Evolutionary conservation across 1,284 basidiomycete genomes (phyloP), one percentile per base, ranked within the genome.

Genomic region (Rhizoctonia solani): DNA sequence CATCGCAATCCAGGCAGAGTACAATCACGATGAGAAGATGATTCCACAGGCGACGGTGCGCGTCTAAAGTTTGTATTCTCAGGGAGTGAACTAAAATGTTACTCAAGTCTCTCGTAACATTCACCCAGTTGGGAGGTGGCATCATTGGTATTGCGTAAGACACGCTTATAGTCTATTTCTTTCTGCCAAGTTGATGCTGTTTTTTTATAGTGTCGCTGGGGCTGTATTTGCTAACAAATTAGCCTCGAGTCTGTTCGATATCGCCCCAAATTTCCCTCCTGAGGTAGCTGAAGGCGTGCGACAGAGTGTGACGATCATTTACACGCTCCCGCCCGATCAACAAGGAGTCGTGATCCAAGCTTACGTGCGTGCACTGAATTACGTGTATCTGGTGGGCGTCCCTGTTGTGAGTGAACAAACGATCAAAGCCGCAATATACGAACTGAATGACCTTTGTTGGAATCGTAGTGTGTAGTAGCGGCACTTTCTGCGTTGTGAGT

Each of bases 1-100:
- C 46, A 75, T 81, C 23, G 76, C 79, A 11, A 75, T 80, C 2
- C 79, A 81, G 70, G 79, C 79, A 1, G 79, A 81, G 59, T 79
- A 77, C 63, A 72, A 75, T 9, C 71, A 77, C 59, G 67, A 70
- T 23, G 52, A 68, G 14, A 71, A 66, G 19, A 63, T 71, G 58
- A 63, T 72, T 25, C 69, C 71, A n/a, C 68, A 72, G 67, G 76
- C 77, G 0, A 77, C 77, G 8, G 56, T 46, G 50, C 25, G 56
- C 30, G 16, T 21, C 41, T 46, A 34, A 13, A 14, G 2, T 16
- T 46, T n/a, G 21, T 25, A 37, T 30, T 21, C 13, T 13, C n/a
- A 19, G 30, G 27, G 25, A 14, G 23, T 34, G 39, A 21, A 61
- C 25, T 2, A 5, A 37, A n/a, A 8, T 19, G 56, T 9, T 29